Conservation (phyloP, 192 early-diverging fungal genomes). For the Obelidium mucronatum region DNA sequence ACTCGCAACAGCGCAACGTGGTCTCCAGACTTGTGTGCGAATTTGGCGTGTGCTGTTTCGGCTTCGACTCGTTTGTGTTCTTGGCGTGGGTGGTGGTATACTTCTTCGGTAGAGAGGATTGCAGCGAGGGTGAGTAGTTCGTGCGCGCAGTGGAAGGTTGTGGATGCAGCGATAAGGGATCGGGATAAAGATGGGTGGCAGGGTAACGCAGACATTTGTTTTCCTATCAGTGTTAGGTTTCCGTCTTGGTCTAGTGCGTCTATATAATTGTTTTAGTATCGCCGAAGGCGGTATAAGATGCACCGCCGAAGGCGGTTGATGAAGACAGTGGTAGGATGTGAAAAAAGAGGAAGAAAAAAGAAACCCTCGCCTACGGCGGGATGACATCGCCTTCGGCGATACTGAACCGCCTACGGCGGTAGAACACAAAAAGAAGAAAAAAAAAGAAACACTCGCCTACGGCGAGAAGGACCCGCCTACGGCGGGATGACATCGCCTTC, state of each 20-base stretch:
- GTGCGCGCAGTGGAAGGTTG: constrained; percentile 45
- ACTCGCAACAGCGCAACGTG: constrained; percentile 57
- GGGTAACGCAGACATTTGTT: constrained; percentile 55
- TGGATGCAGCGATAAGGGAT: constrained; percentile 47
- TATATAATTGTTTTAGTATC: constrained; percentile 6
- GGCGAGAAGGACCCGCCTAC: too few relatives aligned
- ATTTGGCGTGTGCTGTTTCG: constrained; percentile 34
- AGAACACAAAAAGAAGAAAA: too few relatives aligned
- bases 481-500: too few relatives aligned
- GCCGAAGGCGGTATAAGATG: too few relatives aligned
- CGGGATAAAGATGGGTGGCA: constrained; percentile 53
- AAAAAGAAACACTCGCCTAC: too few relatives aligned
- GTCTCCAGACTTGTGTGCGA: constrained; percentile 53
- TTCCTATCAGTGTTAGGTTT: constrained; percentile 52
- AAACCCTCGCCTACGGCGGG: too few relatives aligned
- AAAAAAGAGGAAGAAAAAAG: too few relatives aligned
- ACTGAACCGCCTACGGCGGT: too few relatives aligned
- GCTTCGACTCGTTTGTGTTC: constrained; percentile 44
- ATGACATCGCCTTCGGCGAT: too few relatives aligned
- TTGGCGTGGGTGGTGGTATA: constrained; percentile 45
- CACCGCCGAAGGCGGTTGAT: too few relatives aligned
- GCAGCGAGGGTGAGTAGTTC: constrained; percentile 60
- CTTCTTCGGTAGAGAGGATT: constrained; percentile 60
- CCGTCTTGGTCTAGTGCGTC: constrained; percentile 59
- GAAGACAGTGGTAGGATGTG: too few relatives aligned